These are phyloP conservation scores for Debaryomyces castellii DNA, from an alignment of 805 yeast genomes.

Conservation along the genomic window DNA sequence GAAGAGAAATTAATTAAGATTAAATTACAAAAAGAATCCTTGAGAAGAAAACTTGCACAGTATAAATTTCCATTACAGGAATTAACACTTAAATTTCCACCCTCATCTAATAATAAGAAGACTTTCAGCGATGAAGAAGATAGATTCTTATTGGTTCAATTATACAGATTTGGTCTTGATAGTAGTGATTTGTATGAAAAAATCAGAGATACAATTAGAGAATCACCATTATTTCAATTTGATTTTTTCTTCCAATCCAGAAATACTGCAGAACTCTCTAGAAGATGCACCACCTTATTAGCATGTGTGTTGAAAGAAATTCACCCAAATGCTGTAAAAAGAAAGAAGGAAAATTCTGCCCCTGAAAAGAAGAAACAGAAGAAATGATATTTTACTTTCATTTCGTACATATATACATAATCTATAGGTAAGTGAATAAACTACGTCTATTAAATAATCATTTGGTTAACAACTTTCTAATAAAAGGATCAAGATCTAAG, in stretches of 20 bases:
- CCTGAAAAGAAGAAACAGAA: constrained; percentile 12
- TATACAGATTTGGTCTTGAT: constrained; percentile 80
- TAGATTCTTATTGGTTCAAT: constrained; percentile 76
- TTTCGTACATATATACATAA: constrained; percentile 1
- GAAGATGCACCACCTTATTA: constrained; percentile 80
- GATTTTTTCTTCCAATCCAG: constrained; percentile 87
- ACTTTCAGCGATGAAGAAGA: constrained; percentile 89
- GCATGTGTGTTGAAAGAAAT: constrained; percentile 71
- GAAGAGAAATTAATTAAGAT: constrained; percentile 74
- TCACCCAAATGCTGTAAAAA: constrained; percentile 16
- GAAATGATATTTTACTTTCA: constrained; percentile 4
- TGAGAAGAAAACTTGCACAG: constrained; percentile 70
- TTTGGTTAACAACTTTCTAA: too few relatives aligned
- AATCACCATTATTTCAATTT: constrained; percentile 75
- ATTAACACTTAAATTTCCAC: constrained; percentile 67
- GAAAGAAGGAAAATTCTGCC: constrained; percentile 5
- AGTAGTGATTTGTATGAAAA: constrained; percentile 74
- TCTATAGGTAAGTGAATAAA: not conserved
- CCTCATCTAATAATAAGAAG: constrained; percentile 59
- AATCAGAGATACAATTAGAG: constrained; percentile 71
- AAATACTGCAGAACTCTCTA: constrained; percentile 69
- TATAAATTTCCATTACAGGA: constrained; percentile 81
- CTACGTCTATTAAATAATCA: not conserved
- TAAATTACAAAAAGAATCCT: constrained; percentile 71
- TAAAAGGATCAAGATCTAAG: constrained; percentile 41